Conservation (phyloP, 2,329 filamentous ascomycete genomes). For the Fusarium ramigenum region DNA sequence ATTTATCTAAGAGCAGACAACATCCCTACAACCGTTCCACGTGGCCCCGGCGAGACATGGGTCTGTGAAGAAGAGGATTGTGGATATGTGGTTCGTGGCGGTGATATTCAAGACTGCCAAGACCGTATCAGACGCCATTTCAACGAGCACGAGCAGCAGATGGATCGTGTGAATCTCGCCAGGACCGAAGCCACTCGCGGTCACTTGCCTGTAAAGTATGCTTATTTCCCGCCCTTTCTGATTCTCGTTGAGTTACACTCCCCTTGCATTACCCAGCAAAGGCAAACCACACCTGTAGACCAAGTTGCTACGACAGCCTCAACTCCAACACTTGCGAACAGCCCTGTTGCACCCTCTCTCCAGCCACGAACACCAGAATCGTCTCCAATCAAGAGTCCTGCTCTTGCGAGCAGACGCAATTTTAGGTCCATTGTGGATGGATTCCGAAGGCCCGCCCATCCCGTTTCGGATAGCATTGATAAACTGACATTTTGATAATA, state of each 20-base stretch:
- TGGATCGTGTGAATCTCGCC: slow-evolving; percentile 60
- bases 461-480: slow-evolving; percentile 42
- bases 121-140: slow-evolving; percentile 69
- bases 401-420: slow-evolving; percentile 24
- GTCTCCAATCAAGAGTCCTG: slow-evolving; percentile 8
- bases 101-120: slow-evolving; percentile 64
- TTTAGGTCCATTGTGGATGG: slow-evolving; percentile 41
- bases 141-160: slow-evolving; percentile 65
- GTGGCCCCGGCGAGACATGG: slow-evolving; percentile 72
- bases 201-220: slow-evolving; percentile 67
- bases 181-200: slow-evolving; percentile 64
- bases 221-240: slow-evolving; percentile 48
- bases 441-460: slow-evolving; percentile 42
- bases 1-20: slow-evolving; percentile 61
- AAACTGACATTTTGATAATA: slow-evolving; percentile 49
- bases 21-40: slow-evolving; percentile 58
- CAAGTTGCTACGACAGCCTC: neutral
- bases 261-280: neutral
- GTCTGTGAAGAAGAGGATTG: slow-evolving; percentile 72
- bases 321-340: slow-evolving; percentile 6
- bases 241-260: slow-evolving; percentile 44
- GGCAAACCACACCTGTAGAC: neutral
- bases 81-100: slow-evolving; percentile 69
- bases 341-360: neutral
- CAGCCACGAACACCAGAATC: slow-evolving; percentile 1